These are phyloP conservation scores for Yamadazyma sp. DNA, from an alignment of 805 yeast genomes.

Conservation along the genomic window DNA sequence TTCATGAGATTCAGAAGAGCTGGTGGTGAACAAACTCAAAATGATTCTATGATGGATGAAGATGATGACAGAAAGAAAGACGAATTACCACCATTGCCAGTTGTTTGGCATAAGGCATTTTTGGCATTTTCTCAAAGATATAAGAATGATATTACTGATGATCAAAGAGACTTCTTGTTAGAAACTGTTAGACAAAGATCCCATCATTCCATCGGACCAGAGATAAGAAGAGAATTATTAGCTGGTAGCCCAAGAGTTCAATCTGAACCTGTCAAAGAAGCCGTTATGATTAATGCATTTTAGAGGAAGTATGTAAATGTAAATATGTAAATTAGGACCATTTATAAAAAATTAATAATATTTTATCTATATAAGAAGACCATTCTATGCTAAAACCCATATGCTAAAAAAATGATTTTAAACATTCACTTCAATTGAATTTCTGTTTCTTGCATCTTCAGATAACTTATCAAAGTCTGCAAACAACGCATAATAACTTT, in stretches of 20 bases:
- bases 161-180: slow-evolving; percentile 89
- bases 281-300: slow-evolving; percentile 39
- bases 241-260: slow-evolving; percentile 74
- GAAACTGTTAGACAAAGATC: slow-evolving; percentile 89
- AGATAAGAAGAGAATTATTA: slow-evolving; percentile 85
- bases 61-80: slow-evolving; percentile 17
- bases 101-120: slow-evolving; percentile 97
- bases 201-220: slow-evolving; percentile 88
- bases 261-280: slow-evolving; percentile 25
- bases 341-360: too few species aligned
- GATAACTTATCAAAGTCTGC: slow-evolving; percentile 37
- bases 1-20: slow-evolving; percentile 85
- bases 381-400: too few species aligned
- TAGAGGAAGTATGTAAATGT: too few species aligned
- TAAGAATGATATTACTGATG: slow-evolving; percentile 97
- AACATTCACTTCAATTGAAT: slow-evolving; percentile 15
- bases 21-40: slow-evolving; percentile 29
- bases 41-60: slow-evolving; percentile 34
- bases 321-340: too few species aligned
- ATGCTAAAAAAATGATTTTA: slow-evolving; percentile 1
- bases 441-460: slow-evolving; percentile 37
- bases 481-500: slow-evolving; percentile 32
- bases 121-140: slow-evolving; percentile 93
- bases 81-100: slow-evolving; percentile 66
- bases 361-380: too few species aligned